A percentile compares a stretch with the other conserved stretches of the same genome.
These are phyloP conservation scores for Solanum pinnatisectum DNA, from an alignment of 257 asterid genomes.

Conservation along the genomic window DNA sequence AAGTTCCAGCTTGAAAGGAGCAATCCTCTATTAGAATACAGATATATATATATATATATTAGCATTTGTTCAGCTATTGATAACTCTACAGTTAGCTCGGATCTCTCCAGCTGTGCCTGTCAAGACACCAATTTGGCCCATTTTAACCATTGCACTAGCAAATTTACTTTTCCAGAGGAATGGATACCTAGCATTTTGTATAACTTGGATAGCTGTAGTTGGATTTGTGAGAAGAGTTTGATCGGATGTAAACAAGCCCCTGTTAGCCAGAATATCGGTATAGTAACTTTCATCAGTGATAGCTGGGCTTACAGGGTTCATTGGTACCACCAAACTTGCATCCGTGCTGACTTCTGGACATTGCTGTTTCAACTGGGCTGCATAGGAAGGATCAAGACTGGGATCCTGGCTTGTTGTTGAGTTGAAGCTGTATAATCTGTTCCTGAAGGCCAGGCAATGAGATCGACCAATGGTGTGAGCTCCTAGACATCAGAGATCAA, in stretches of 20 bases:
- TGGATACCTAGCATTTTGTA: constrained; percentile 15
- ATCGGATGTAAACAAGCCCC: constrained; percentile 35
- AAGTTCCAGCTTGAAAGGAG: not conserved
- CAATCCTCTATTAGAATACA: not conserved
- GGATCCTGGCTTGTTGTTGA: constrained; percentile 39
- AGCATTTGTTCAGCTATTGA: constrained; percentile 14
- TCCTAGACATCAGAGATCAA: constrained; percentile 24
- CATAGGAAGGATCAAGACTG: constrained; percentile 38
- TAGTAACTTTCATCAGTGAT: constrained; percentile 20
- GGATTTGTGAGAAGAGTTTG: constrained; percentile 24
- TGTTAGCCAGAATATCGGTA: constrained; percentile 7
- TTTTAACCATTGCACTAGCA: constrained; percentile 34
- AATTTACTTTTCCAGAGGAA: constrained; percentile 21
- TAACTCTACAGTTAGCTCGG: constrained; percentile 44
- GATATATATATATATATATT: no score
- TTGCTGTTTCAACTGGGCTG: constrained; percentile 31
- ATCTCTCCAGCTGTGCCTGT: constrained; percentile 50
- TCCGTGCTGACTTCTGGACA: constrained; percentile 34
- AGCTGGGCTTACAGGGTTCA: constrained; percentile 34
- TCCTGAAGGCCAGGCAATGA: constrained; percentile 48
- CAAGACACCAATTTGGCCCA: constrained; percentile 30
- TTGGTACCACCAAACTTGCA: constrained; percentile 35
- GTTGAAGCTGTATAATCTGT: constrained; percentile 53
- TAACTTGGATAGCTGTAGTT: constrained; percentile 17
- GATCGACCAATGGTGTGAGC: constrained; percentile 74